Evolutionary conservation across 2,329 filamentous ascomycete species (phyloP).

Genomic region (Pyrenophora graminea): DNA sequence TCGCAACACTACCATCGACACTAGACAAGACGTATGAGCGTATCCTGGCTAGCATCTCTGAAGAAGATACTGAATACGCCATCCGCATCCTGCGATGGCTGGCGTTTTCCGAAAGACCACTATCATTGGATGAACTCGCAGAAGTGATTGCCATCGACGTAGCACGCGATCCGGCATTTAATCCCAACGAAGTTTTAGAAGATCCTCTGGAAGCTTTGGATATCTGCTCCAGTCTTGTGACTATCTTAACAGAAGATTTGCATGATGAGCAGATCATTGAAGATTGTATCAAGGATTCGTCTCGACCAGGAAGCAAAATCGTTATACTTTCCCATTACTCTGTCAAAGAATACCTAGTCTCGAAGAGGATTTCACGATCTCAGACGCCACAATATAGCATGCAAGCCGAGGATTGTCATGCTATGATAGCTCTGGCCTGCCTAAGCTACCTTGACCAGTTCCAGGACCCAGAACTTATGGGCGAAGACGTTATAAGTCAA

Average conservation of each 20-base stretch:
- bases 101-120: slow-evolving; percentile 25
- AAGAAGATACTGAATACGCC: slow-evolving; percentile 22
- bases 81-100: slow-evolving; percentile 34
- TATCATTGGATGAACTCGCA: slow-evolving; percentile 28
- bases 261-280: too few species aligned
- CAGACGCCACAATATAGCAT: slow-evolving; percentile 29
- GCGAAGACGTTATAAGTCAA: not conserved
- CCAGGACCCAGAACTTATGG: slow-evolving; percentile 1
- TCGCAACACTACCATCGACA: slow-evolving; percentile 27
- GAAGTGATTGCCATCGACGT: slow-evolving; percentile 36
- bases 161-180: slow-evolving; percentile 31
- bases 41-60: slow-evolving; percentile 27
- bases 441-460: slow-evolving; percentile 37
- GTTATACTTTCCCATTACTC: slow-evolving; percentile 40
- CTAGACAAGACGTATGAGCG: slow-evolving; percentile 37
- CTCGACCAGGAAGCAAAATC: too few species aligned
- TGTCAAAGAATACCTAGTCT: slow-evolving; percentile 44
- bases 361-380: slow-evolving; percentile 30
- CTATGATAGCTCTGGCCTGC: slow-evolving; percentile 24
- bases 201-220: slow-evolving; percentile 38
- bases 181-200: slow-evolving; percentile 40
- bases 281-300: too few species aligned
- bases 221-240: slow-evolving; percentile 42
- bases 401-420: slow-evolving; percentile 26
- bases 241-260: slow-evolving; percentile 12